Base-by-base conservation (phyloP, 768 basidiomycete genomes). In the Panus rudis region DNA sequence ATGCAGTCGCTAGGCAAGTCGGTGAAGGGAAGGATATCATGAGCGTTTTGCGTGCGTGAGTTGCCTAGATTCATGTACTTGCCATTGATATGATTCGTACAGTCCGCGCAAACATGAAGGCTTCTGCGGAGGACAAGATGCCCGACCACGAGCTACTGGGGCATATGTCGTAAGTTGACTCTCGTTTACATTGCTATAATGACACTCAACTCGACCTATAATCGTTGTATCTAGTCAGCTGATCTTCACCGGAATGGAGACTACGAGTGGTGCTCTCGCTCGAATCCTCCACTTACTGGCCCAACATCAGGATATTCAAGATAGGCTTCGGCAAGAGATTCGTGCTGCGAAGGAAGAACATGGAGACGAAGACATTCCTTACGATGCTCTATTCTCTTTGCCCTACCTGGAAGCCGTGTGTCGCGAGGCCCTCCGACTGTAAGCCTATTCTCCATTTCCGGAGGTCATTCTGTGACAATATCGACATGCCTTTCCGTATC, bases 371-470 rank as follows among this genome's bases (percentile, higher is more conserved):
- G 49, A 65, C 59, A 27, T 63, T 61, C 32, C 57, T 58, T 49
- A 49, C 30, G 46, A 46, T 33, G 38, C 39, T 4, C 25, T 52
- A 4, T 38, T 51, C 30, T 22, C 42, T 0, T 30, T 90, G 4
- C 72, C 80, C 0, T 85, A 81, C 52, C 73, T 89, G 12, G 84
- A 85, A 45, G 70, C 68, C 4, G 71, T 82, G 3, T 68, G 79
- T 4, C 70, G 75, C 3, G 82, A 84, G 59, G 73, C 71, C 0
- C 34, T 44, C 6, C 32, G 43, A 4, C 41, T 58, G 52, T 57
- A 25, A 49, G 56, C 44, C 8, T 4, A 30, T 22, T n/a, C 28
- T 11, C 22, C 25, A 33, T 42, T 7, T 4, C 20, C 14, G 20
- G 1, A 20, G 16, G 10, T 37, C 35, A 19, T 16, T 5, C 23